Percentiles rank a stretch among this genome's conserved stretches.
These are phyloP conservation scores for Solanum virginianum DNA, from an alignment of 257 asterid species.

Conservation along the genomic window DNA sequence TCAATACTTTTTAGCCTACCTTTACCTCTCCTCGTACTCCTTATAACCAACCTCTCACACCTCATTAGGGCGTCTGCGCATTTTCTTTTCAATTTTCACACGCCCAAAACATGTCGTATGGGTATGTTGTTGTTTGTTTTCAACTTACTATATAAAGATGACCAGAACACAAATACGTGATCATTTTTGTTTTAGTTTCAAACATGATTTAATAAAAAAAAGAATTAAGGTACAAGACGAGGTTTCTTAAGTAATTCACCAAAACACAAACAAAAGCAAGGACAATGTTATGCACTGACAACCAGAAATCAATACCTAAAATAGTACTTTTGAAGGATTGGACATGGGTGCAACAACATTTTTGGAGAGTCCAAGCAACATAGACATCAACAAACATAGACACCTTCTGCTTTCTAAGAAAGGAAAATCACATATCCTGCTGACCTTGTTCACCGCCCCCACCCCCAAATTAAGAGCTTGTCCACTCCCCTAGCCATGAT, in stretches of 20 bases:
- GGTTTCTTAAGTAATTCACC: neutral
- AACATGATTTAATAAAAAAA: neutral
- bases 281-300: neutral
- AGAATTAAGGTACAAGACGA: neutral
- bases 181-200: neutral
- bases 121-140: no score
- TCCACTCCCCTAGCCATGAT: neutral
- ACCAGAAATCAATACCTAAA: neutral
- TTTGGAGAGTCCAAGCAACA: no score
- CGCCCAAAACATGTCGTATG: no score
- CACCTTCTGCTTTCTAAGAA: neutral
- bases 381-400: neutral
- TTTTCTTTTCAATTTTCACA: no score
- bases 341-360: no score
- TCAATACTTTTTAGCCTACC: no score
- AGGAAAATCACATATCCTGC: neutral
- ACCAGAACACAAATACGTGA: neutral
- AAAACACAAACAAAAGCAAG: neutral
- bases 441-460: neutral
- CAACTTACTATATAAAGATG: neutral
- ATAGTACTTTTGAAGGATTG: no score
- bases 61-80: no score
- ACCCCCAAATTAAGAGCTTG: neutral
- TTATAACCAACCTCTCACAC: no score
- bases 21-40: no score